Evolutionary conservation across 352 stramenopile species (phyloP), one percentile per base, ranked within the genome.

Genomic region (Phytophthora pisi): DNA sequence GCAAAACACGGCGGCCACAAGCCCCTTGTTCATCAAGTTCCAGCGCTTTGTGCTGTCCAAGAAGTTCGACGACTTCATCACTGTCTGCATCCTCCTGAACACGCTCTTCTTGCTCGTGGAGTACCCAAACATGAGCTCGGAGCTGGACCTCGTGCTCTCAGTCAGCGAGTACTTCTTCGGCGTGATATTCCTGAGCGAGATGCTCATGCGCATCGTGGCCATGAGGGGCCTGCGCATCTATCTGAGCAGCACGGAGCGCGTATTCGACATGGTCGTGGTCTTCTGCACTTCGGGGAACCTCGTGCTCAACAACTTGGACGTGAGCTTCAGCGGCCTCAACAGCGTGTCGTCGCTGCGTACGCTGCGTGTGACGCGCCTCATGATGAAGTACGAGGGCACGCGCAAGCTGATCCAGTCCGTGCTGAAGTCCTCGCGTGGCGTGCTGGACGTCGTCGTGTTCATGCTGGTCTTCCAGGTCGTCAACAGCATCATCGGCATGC

Each of bases 301-400:
- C 42, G 68, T 91, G n/a, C 68, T 93, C 20, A 92, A 88, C 61
- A 86, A 89, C 24, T 54, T 88, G 45, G 62, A 79, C 23, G 61
- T 74, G 45, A 77, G 72, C 6, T 90, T 87, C 46, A 90, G 71
- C 26, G 81, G 81, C 0, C 74, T 94, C 8, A 90, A 92, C 66
- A 87, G 72, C 46, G 77, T 76, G 20, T 92, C 86, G 1, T 92
- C 84, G 0, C 61, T 93, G 54, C 81, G 86, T 7, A 93, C 86
- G 18, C 70, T 93, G 24, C 84, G 86, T 68, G 82, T 92, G 2
- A 82, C 70, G 11, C 77, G 86, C 7, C 70, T 93, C 42, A 92
- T 92, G 84, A 82, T 92, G 72, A 92, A 92, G 64, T 93, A 82
- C 67, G 84, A 92, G 20, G 86, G 86, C 42, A 91, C 86, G 7